These are phyloP conservation scores for Botrytis deweyae DNA, from an alignment of 2,329 filamentous ascomycete genomes.

Conservation along the genomic window DNA sequence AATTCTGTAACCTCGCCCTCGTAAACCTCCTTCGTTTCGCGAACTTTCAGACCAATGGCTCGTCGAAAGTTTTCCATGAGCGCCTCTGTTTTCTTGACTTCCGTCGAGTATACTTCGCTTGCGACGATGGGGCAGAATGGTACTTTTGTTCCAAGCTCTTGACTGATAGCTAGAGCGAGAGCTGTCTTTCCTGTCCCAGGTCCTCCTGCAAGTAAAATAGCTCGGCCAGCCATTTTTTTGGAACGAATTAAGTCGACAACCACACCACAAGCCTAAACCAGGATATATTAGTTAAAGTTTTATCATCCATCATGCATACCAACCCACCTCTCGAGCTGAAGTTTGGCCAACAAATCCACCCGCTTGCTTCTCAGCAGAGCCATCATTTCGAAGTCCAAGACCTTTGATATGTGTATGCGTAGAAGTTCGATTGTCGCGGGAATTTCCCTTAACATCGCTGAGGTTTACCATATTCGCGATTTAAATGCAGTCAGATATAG, in stretches of 20 bases:
- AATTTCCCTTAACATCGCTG: slow-evolving; percentile 91
- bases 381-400: slow-evolving; percentile 81
- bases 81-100: slow-evolving; percentile 99
- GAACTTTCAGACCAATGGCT: slow-evolving; percentile 93
- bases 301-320: slow-evolving; percentile 43
- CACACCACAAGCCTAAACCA: slow-evolving; percentile 77
- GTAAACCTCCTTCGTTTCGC: slow-evolving; percentile 98
- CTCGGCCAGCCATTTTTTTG: slow-evolving; percentile 96
- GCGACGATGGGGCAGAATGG: slow-evolving; percentile 98
- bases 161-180: slow-evolving; percentile 89
- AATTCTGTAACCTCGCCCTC: slow-evolving; percentile 98
- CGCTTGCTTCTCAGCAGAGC: slow-evolving; percentile 74
- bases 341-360: slow-evolving; percentile 89
- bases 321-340: slow-evolving; percentile 77
- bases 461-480: slow-evolving; percentile 70
- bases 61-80: slow-evolving; percentile 99
- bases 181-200: slow-evolving; percentile 98
- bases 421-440: slow-evolving; percentile 92
- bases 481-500: neutral
- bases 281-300: slow-evolving; percentile 86
- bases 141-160: slow-evolving; percentile 96
- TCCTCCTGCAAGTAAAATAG: slow-evolving; percentile 88
- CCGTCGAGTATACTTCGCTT: slow-evolving; percentile 95
- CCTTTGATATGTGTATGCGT: slow-evolving; percentile 98
- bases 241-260: slow-evolving; percentile 93